Evolutionary conservation across 2,329 filamentous ascomycete genomes (phyloP).

Genomic region (Trichophyton rubrum): DNA sequence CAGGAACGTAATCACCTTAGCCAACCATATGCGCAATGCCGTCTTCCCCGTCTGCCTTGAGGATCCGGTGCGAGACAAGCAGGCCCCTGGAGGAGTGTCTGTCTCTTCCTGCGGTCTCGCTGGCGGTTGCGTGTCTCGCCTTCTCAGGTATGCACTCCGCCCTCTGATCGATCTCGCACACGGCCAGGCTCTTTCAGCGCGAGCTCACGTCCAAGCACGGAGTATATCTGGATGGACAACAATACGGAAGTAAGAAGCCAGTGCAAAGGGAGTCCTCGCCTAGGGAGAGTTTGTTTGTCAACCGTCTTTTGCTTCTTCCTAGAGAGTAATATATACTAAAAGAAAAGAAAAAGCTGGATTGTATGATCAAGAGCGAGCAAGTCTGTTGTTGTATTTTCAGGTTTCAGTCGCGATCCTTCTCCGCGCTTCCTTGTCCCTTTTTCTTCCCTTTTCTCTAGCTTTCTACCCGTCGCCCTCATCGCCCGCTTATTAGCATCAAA

Average conservation of each 20-base stretch:
- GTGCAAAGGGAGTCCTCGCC: not conserved
- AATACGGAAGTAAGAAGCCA: too few species aligned
- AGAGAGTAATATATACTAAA: not conserved
- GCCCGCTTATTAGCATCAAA: too few species aligned
- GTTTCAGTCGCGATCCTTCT: not conserved
- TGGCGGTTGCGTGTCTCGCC: too few species aligned
- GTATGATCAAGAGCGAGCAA: not conserved
- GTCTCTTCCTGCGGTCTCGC: too few species aligned
- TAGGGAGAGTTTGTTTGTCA: constrained; percentile 1
- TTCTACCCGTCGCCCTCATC: not conserved
- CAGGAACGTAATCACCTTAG: not conserved
- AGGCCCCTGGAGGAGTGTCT: not conserved
- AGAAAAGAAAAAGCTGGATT: not conserved
- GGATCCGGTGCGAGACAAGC: not conserved
- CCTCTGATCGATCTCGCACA: too few species aligned
- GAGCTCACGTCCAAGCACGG: too few species aligned
- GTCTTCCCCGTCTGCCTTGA: not conserved
- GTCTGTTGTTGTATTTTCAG: not conserved
- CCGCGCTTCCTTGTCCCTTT: not conserved
- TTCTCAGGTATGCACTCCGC: too few species aligned
- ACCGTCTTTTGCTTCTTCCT: not conserved
- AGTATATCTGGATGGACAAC: too few species aligned
- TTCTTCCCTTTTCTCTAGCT: not conserved
- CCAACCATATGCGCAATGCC: not conserved
- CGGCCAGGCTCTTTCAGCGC: too few species aligned